phyloP scores from a whole-genome alignment of 371 early-diverging fungal species.

The Apophysomyces sp. region DNA sequence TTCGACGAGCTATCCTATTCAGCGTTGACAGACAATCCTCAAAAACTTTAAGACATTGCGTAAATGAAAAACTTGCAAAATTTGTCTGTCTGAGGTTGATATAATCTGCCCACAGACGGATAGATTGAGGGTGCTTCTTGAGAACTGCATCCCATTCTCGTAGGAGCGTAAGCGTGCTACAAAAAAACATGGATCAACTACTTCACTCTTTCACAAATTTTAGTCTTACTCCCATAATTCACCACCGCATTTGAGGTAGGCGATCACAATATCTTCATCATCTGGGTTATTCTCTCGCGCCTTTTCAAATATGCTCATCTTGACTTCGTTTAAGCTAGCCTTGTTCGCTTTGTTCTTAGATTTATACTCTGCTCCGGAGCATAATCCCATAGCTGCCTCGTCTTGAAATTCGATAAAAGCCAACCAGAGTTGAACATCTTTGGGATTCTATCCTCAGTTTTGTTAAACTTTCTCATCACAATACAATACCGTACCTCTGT shows the following conservation, averaged over 20 bases:
- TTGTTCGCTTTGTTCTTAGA: conserved; percentile 31
- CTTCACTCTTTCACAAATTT: not conserved
- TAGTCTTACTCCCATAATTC: conserved; percentile 62
- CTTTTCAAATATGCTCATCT: conserved; percentile 74
- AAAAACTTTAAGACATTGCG: conserved; percentile 61
- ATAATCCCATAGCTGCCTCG: conserved; percentile 32
- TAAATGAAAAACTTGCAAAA: conserved; percentile 66
- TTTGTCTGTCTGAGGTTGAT: conserved; percentile 75
- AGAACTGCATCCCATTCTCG: conserved; percentile 74
- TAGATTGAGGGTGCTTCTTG: conserved; percentile 42
- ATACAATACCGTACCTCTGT: conserved; percentile 13
- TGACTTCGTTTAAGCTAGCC: conserved; percentile 59
- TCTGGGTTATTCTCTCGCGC: conserved; percentile 66
- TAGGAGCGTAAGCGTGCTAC: conserved; percentile 52
- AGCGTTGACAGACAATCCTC: conserved; percentile 58
- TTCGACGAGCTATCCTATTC: conserved; percentile 9
- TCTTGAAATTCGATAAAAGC: conserved; percentile 74
- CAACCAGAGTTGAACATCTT: conserved; percentile 66
- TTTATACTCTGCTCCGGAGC: conserved; percentile 13
- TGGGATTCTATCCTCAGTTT: conserved; percentile 43
- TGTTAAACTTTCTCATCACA: not conserved
- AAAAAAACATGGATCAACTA: not conserved
- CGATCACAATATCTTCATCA: conserved; percentile 53
- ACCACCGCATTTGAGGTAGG: conserved; percentile 62
- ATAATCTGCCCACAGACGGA: conserved; percentile 75